Conservation (phyloP, 2,329 filamentous ascomycete species). For the Thermothelomyces thermophilus region DNA sequence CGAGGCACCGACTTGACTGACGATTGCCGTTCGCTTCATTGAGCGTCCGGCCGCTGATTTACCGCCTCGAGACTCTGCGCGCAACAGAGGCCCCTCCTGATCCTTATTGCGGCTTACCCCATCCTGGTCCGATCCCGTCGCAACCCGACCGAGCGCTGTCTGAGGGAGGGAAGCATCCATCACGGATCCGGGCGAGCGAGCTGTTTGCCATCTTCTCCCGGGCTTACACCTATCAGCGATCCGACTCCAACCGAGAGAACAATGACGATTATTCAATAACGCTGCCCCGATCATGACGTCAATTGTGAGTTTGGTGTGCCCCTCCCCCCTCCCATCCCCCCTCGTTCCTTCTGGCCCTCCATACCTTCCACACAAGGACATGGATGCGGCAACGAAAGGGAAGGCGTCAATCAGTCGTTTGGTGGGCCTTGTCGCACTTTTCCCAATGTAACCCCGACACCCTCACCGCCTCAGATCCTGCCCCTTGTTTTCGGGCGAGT, state of each 20-base stretch:
- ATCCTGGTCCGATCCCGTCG: not conserved
- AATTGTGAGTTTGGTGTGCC: slow-evolving; percentile 26
- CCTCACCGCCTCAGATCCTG: slow-evolving; percentile 18
- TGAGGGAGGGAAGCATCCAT: no score
- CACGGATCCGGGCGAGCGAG: no score
- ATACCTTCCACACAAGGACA: not conserved
- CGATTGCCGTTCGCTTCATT: slow-evolving; percentile 1
- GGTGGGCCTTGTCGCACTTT: slow-evolving; percentile 9
- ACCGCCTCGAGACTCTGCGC: not conserved
- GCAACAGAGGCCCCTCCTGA: not conserved
- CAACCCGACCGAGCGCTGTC: not conserved
- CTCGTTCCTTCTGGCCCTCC: not conserved
- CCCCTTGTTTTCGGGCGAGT: not conserved
- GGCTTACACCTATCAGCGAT: no score
- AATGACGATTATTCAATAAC: slow-evolving; percentile 17
- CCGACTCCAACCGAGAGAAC: not conserved
- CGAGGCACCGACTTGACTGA: not conserved
- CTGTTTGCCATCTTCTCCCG: slow-evolving; percentile 3
- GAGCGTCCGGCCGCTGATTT: not conserved
- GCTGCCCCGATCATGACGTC: slow-evolving; percentile 25
- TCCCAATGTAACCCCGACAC: slow-evolving; percentile 15
- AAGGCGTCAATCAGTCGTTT: not conserved
- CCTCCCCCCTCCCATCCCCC: not conserved
- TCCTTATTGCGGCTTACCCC: not conserved
- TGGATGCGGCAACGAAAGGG: not conserved